phyloP scores from a whole-genome alignment of 805 yeast species.

The Candida caryicola region DNA sequence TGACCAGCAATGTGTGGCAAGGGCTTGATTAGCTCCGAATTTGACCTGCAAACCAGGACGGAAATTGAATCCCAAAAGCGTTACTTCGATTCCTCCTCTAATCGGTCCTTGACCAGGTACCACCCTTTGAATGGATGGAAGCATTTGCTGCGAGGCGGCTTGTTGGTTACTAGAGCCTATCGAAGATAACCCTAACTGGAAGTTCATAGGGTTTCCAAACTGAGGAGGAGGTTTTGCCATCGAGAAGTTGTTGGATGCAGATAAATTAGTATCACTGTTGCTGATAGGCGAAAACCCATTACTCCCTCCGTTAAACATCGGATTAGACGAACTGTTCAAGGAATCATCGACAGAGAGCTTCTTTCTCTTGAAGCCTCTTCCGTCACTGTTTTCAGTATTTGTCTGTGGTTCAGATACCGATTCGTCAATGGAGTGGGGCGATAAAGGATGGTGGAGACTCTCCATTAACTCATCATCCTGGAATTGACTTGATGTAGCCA shows the following conservation, averaged over 20 bases:
- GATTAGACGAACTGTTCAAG: conserved; percentile 29
- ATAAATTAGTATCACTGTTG: conserved; percentile 43
- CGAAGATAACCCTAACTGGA: conserved; percentile 10
- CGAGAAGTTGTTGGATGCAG: conserved; percentile 10
- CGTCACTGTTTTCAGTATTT: conserved; percentile 32
- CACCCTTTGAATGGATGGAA: conserved; percentile 74
- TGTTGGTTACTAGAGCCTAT: conserved; percentile 7
- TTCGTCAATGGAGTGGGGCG: conserved; percentile 63
- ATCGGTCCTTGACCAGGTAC: conserved; percentile 96
- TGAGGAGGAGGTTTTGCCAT: conserved; percentile 4
- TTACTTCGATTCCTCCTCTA: conserved; percentile 94
- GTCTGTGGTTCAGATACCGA: conserved; percentile 53
- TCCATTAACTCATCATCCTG: background rate
- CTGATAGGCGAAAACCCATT: conserved; percentile 46
- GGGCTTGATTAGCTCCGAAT: conserved; percentile 77
- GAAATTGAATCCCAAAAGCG: conserved; percentile 84
- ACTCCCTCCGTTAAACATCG: conserved; percentile 38
- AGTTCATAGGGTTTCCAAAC: conserved; percentile 1
- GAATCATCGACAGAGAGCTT: conserved; percentile 49
- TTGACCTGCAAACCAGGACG: conserved; percentile 77
- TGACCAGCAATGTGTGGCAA: conserved; percentile 95
- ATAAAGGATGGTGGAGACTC: conserved; percentile 37
- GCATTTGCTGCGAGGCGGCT: conserved; percentile 10
- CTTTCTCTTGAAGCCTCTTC: conserved; percentile 47
- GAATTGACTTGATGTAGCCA: background rate